A percentile compares a stretch with the other conserved stretches of the same genome.
Conservation (phyloP, 1,284 basidiomycete species). For the Boletellus deceptivus region DNA sequence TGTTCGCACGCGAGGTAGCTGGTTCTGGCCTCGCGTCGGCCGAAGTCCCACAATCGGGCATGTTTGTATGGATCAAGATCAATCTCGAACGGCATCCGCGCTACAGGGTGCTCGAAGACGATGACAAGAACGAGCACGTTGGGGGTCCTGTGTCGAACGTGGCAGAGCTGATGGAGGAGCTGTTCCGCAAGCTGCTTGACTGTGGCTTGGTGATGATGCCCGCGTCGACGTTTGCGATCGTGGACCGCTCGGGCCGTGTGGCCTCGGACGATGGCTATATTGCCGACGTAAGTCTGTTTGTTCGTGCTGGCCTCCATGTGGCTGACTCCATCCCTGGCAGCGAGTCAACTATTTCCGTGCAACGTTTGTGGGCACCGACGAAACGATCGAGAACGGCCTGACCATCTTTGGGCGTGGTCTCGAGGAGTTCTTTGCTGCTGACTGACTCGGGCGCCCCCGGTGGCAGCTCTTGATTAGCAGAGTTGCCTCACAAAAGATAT, state of each 20-base stretch:
- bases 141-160: conserved; percentile 29
- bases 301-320: neutral
- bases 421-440: conserved; percentile 28
- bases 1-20: conserved; percentile 25
- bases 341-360: conserved; percentile 34
- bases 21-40: conserved; percentile 23
- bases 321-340: conserved; percentile 10
- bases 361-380: conserved; percentile 33
- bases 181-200: conserved; percentile 31
- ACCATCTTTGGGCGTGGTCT: conserved; percentile 26
- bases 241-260: conserved; percentile 23
- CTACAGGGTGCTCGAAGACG: conserved; percentile 21
- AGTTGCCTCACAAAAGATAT: no score
- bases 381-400: conserved; percentile 31
- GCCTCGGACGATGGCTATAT: conserved; percentile 21
- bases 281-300: conserved; percentile 22
- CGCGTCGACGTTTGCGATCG: conserved; percentile 35
- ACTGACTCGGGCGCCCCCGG: neutral
- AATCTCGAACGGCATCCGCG: conserved; percentile 31
- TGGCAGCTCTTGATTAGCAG: neutral
- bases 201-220: conserved; percentile 35
- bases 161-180: conserved; percentile 35
- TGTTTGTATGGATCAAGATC: conserved; percentile 38
- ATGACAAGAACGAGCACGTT: conserved; percentile 1
- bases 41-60: conserved; percentile 33